Evolutionary conservation across 805 yeast species (phyloP).

Genomic region (Cyberlindnera maclurae): DNA sequence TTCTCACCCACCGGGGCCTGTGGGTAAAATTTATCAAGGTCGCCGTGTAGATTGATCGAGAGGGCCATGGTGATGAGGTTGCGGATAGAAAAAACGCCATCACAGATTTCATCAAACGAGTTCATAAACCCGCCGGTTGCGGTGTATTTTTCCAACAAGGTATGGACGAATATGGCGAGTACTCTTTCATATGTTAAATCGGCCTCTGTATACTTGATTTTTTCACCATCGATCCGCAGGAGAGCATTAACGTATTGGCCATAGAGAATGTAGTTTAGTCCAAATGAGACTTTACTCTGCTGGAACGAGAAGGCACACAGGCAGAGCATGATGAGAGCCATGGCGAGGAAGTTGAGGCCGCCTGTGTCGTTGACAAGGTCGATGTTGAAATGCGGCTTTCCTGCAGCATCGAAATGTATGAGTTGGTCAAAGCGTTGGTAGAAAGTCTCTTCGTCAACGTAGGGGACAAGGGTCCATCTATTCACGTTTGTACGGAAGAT

Average conservation of each 20-base stretch:
- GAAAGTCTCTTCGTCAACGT: constrained; percentile 8
- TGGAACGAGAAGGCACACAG: constrained; percentile 6
- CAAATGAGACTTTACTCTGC: constrained; percentile 4
- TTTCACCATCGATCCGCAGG: constrained; percentile 8
- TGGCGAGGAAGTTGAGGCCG: constrained; percentile 7
- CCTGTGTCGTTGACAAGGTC: background rate
- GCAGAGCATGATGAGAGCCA: constrained; percentile 6
- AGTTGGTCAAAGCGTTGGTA: background rate
- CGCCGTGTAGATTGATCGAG: constrained; percentile 7
- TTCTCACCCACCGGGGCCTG: constrained; percentile 4
- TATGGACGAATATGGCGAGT: constrained; percentile 2
- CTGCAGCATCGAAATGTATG: constrained; percentile 3
- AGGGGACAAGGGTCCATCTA: constrained; percentile 10
- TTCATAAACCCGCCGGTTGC: constrained; percentile 12
- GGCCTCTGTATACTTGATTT: constrained; percentile 6
- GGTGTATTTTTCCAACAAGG: constrained; percentile 12
- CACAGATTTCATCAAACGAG: constrained; percentile 10
- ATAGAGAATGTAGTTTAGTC: constrained; percentile 6
- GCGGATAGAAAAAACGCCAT: constrained; percentile 7
- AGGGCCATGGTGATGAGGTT: constrained; percentile 9
- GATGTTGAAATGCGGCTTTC: constrained; percentile 5
- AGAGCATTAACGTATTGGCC: constrained; percentile 11
- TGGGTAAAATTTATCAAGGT: constrained; percentile 10
- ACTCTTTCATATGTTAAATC: constrained; percentile 6
- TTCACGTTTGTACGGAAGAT: constrained; percentile 9